Conservation (phyloP, 768 basidiomycete species). For the Leccinum boreale region DNA sequence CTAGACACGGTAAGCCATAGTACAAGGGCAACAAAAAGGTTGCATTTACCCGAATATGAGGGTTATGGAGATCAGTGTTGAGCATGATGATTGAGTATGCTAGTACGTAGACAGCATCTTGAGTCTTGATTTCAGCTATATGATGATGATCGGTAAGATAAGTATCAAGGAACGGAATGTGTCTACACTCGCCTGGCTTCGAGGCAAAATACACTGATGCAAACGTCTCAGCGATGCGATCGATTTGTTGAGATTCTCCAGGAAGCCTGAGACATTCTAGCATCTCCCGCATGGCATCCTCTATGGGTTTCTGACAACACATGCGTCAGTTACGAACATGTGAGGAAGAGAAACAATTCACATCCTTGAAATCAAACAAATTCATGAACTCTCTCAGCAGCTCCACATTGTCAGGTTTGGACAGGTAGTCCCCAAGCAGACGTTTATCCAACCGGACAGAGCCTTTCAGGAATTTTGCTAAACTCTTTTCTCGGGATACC, state of each 20-base stretch:
- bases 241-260: constrained; percentile 92
- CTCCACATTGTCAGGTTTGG: constrained; percentile 82
- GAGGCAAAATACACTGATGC: constrained; percentile 88
- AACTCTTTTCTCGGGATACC: constrained; percentile 57
- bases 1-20: constrained; percentile 35
- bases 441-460: constrained; percentile 89
- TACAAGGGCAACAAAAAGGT: not conserved
- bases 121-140: constrained; percentile 80
- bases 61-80: constrained; percentile 96
- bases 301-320: constrained; percentile 75
- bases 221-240: constrained; percentile 91
- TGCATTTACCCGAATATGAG: constrained; percentile 75
- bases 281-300: constrained; percentile 93
- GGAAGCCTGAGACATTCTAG: constrained; percentile 93
- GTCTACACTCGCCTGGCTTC: constrained; percentile 54
- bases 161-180: not conserved
- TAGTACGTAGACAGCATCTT: constrained; percentile 92
- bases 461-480: constrained; percentile 84
- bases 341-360: constrained; percentile 35
- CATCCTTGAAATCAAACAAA: constrained; percentile 86
- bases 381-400: constrained; percentile 83
- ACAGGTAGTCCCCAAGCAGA: constrained; percentile 89
- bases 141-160: not conserved
- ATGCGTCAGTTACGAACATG: constrained; percentile 1
- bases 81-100: constrained; percentile 97